Conservation (phyloP, 305 asterid species). For the Rubia tinctorum region DNA sequence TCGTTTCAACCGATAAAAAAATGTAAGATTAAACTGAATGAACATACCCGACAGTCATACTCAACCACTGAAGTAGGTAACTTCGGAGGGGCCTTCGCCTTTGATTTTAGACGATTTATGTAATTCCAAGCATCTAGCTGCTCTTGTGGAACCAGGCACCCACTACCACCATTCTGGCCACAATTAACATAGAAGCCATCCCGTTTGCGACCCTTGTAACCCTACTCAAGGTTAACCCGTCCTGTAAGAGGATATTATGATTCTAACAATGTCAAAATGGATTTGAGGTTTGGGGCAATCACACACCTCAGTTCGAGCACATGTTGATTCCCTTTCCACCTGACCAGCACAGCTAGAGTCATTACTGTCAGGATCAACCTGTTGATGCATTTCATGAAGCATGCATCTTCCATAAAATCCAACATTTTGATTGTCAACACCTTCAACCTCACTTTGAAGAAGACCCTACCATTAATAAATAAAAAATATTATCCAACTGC, state of each 20-base stretch:
- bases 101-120: conserved; percentile 46
- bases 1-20: background rate
- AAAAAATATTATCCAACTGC: background rate
- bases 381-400: conserved; percentile 24
- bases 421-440: conserved; percentile 24
- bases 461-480: conserved; percentile 29
- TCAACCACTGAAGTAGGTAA: conserved; percentile 35
- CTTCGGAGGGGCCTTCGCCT: conserved; percentile 32
- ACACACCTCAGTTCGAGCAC: conserved; percentile 69
- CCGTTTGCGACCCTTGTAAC: conserved; percentile 51
- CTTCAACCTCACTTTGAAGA: conserved; percentile 42
- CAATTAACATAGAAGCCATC: conserved; percentile 37
- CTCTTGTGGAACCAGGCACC: conserved; percentile 66
- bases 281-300: conserved; percentile 9
- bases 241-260: conserved; percentile 16
- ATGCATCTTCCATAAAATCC: conserved; percentile 37
- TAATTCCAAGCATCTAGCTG: conserved; percentile 70
- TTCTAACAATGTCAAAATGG: conserved; percentile 7
- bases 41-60: conserved; percentile 49
- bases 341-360: conserved; percentile 25
- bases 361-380: conserved; percentile 22
- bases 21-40: conserved; percentile 9
- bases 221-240: conserved; percentile 34
- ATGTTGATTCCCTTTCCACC: conserved; percentile 31
- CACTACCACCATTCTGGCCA: conserved; percentile 31